Evolutionary conservation across 495 filamentous ascomycete genomes (phyloP).

Genomic region (Penicillium salamii): DNA sequence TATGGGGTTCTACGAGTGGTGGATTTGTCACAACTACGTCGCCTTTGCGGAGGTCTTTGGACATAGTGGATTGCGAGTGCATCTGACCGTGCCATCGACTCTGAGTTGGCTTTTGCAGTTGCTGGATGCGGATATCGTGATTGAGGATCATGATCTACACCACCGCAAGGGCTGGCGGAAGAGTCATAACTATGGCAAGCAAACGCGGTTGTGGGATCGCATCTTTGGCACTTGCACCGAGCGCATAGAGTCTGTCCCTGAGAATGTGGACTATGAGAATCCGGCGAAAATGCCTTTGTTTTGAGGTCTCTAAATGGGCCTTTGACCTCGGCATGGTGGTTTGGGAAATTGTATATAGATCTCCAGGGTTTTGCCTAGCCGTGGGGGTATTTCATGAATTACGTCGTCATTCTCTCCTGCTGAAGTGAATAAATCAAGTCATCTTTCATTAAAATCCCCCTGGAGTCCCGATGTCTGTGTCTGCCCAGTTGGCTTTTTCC

Average conservation of each 20-base stretch:
- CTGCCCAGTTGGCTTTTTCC: too few relatives aligned
- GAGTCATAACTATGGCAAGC: constrained; percentile 46
- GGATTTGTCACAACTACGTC: constrained; percentile 42
- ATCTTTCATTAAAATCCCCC: too few relatives aligned
- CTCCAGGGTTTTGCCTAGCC: too few relatives aligned
- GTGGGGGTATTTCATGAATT: too few relatives aligned
- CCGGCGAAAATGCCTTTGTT: constrained; percentile 30
- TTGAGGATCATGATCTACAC: constrained; percentile 45
- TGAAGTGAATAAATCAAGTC: too few relatives aligned
- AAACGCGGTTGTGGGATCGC: constrained; percentile 42
- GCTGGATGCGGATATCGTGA: constrained; percentile 36
- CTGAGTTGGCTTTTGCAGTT: constrained; percentile 36
- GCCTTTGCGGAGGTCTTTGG: constrained; percentile 41
- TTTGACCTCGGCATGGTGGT: neutral
- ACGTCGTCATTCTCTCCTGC: too few relatives aligned
- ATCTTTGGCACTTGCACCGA: constrained; percentile 39
- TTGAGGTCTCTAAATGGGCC: neutral
- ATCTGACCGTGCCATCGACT: constrained; percentile 33
- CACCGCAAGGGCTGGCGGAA: constrained; percentile 45
- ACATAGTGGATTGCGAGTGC: constrained; percentile 37
- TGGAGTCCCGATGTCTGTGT: too few relatives aligned
- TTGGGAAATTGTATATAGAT: neutral
- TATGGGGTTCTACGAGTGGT: constrained; percentile 46
- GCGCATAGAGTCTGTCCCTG: constrained; percentile 30
- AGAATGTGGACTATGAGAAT: constrained; percentile 40